Conservation (phyloP, 305 asterid species). For the Fraxinus greggii region DNA sequence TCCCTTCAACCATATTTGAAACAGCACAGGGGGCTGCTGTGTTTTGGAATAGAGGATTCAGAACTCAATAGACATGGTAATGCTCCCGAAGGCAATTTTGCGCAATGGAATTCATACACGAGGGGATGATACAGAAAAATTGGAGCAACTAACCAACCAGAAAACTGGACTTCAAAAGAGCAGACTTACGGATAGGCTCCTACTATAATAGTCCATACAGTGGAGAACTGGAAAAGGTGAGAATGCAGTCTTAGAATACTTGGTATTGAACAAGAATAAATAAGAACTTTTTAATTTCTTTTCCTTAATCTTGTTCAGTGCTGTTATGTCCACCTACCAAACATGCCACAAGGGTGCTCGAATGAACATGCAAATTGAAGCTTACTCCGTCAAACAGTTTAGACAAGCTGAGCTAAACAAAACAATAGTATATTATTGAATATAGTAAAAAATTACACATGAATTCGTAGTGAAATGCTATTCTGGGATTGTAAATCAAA, state of each 20-base stretch:
- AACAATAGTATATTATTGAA: slow-evolving; percentile 10
- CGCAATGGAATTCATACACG: not conserved
- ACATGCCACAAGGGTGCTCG: not conserved
- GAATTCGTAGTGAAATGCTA: not conserved
- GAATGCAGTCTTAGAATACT: not conserved
- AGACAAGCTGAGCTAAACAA: slow-evolving; percentile 11
- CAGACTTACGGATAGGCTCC: not conserved
- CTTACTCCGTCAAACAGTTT: not conserved
- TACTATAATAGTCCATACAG: not conserved
- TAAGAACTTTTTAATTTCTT: not conserved
- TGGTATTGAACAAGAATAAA: not conserved
- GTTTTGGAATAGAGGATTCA: not conserved
- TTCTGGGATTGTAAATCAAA: slow-evolving; percentile 25
- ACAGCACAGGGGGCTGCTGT: not conserved
- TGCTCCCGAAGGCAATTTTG: not conserved
- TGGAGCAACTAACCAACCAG: not conserved
- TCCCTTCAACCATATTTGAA: not conserved
- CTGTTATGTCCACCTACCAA: not conserved
- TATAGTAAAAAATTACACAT: slow-evolving; percentile 21
- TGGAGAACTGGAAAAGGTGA: not conserved
- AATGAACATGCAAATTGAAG: not conserved
- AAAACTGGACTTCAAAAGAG: not conserved
- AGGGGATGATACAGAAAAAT: not conserved
- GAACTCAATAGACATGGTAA: not conserved
- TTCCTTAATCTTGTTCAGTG: not conserved